Evolutionary conservation across 2,329 filamentous ascomycete genomes (phyloP), one percentile per base, ranked within the genome.

Genomic region (Fusarium circinatum): DNA sequence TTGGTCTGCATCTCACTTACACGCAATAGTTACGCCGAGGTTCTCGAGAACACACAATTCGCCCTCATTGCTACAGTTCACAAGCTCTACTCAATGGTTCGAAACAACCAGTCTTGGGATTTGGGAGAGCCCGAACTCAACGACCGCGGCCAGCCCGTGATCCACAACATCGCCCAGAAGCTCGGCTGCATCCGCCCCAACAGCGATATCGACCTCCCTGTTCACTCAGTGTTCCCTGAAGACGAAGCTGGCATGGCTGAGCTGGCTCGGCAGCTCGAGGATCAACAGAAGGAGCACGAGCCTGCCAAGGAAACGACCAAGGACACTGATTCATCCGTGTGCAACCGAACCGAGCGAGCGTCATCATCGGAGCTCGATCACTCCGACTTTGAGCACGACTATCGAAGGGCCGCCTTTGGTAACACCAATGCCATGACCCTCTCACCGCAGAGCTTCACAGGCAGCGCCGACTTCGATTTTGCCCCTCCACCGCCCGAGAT

Each of bases 31-130:
- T 91, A 91, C 75, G 89, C 89, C 60, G 90, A 92, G 78, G 89
- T 91, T 26, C 81, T 92, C 41, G 90, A 92, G 75, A 90, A 91
- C 81, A 91, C 89, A 4, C 90, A 91, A 77, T 89, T 90, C 77
- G 88, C 89, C 54, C 84, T 92, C 63, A 89, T 91, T 66, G 89
- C 89, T 62, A 91, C 89, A 26, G 88, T 91, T 3, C 89, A 91
- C 79, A 91, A 91, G 81, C 85, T 92, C 28, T 92, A 91, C 79
- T 84, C 85, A 60, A 91, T 92, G 89, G 86, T 92, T 51, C 85
- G 88, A 69, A 88, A 84, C 68, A 83, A 84, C 26, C 88, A 91
- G 75, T 78, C 84, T 6, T 92, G 90, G 90, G 87, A 89, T 18
- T 83, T 91, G 22, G 89, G 87, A n/a, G 89, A 91, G 76, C 89